Evolutionary conservation across 2,329 filamentous ascomycete genomes (phyloP), one percentile per base, ranked within the genome.

Genomic region (Davidsoniella virescens): DNA sequence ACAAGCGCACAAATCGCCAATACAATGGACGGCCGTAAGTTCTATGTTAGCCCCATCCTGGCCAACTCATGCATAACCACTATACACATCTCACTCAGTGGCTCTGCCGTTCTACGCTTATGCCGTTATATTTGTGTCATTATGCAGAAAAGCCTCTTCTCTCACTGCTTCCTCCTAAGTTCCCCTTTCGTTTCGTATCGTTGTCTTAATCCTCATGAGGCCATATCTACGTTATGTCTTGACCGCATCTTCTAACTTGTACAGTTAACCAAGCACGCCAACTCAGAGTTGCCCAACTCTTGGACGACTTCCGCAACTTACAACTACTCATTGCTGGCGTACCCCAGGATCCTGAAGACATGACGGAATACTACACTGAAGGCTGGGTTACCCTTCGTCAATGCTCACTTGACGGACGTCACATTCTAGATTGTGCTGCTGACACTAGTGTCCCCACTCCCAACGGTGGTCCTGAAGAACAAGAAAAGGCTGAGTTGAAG

Each of bases 351-450:
- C 75, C 78, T 6, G 58, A 63, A 3, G 64, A 76, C 61, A 63
- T 66, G 52, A 70, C 74, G 49, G 78, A 81, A 58, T 77, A 78
- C 59, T 73, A 76, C 62, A 77, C 76, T 10, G 75, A 79, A 55
- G 78, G 77, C 18, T 82, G 76, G 75, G 69, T 72, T 4, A 70
- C 70, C 14, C 64, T 82, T 47, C 71, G 77, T 40, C 77, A 82
- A 63, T 80, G 76, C 63, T 67, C 70, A 47, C 59, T 78, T 40
- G 78, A 81, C 57, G 77, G 77, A 5, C 76, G 78, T 59, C 70
- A 78, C 62, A 80, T 82, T 56, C 69, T 81, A 54, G 76, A 80
- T 59, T 76, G 73, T 57, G 76, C 74, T 18, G 76, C 76, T 39
- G 78, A 81, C 61, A 76, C 75, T 14, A 68, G 67, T 48, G 76